Evolutionary conservation across 192 early-diverging fungal genomes (phyloP).

Genomic region (Coemansia sp.): DNA sequence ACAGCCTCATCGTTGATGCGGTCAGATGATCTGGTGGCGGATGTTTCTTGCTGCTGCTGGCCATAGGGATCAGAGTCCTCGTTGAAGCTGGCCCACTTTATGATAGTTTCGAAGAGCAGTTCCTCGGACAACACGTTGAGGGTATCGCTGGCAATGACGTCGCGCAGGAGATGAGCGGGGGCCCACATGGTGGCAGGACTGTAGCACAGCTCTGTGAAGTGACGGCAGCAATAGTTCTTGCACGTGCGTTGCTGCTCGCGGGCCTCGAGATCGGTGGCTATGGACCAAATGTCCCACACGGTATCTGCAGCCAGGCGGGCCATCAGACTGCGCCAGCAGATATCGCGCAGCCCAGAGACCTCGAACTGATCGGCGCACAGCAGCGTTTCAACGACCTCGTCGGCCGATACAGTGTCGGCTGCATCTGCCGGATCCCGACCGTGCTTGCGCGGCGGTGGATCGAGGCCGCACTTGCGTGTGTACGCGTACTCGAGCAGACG

Average conservation of each 20-base stretch:
- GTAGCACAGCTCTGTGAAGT: slow-evolving; percentile 38
- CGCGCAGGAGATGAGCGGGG: slow-evolving; percentile 35
- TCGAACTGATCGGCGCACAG: slow-evolving; percentile 52
- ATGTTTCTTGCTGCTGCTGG: slow-evolving; percentile 15
- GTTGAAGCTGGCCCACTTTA: slow-evolving; percentile 41
- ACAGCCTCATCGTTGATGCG: slow-evolving; percentile 29
- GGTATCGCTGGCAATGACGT: slow-evolving; percentile 40
- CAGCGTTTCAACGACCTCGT: slow-evolving; percentile 49
- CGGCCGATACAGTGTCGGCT: slow-evolving; percentile 18
- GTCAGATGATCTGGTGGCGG: slow-evolving; percentile 8
- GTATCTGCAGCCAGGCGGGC: slow-evolving; percentile 25
- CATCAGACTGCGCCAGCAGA: slow-evolving; percentile 44
- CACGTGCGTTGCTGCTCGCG: slow-evolving; percentile 30
- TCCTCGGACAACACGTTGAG: slow-evolving; percentile 47
- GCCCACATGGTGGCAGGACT: slow-evolving; percentile 40
- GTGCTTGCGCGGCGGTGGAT: not conserved
- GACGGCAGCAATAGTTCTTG: slow-evolving; percentile 34
- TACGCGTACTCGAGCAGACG: slow-evolving; percentile 51
- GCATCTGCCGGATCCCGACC: not conserved
- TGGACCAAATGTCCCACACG: slow-evolving; percentile 54
- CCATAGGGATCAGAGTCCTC: slow-evolving; percentile 25
- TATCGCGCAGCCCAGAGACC: slow-evolving; percentile 33
- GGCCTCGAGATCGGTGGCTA: slow-evolving; percentile 38
- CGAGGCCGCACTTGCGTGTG: slow-evolving; percentile 40
- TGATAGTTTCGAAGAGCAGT: slow-evolving; percentile 42